Conservation (phyloP, 129 eudicot genomes). For the Centaurea solstitialis region DNA sequence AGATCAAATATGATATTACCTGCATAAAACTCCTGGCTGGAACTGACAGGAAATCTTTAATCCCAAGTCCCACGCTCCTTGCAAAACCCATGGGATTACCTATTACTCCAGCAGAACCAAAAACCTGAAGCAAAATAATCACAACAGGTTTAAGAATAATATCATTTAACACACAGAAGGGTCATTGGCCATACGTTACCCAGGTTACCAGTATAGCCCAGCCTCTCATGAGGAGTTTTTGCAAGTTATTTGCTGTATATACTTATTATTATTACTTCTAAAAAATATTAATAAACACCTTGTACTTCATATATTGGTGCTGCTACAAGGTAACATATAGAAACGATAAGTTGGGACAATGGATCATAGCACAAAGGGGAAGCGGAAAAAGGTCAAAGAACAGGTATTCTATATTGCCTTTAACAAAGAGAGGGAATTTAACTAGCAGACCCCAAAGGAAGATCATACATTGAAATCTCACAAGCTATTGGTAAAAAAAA, state of each 20-base stretch:
- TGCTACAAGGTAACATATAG: too few species aligned
- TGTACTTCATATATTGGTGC: too few species aligned
- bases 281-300: too few species aligned
- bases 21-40: conserved; percentile 80
- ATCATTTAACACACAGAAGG: neutral
- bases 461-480: neutral
- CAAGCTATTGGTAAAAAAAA: neutral
- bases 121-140: conserved; percentile 56
- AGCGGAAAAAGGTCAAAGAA: too few species aligned
- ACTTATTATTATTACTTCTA: too few species aligned
- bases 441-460: neutral
- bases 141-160: neutral
- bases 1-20: conserved; percentile 41
- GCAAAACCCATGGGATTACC: conserved; percentile 99
- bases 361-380: too few species aligned
- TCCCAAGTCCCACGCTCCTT: conserved; percentile 84
- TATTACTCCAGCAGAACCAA: conserved; percentile 99
- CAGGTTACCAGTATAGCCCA: neutral
- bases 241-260: too few species aligned
- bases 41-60: conserved; percentile 89
- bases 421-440: neutral
- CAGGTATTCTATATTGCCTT: neutral
- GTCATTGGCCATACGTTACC: neutral
- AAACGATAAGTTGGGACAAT: too few species aligned
- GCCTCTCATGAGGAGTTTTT: neutral